phyloP scores from a whole-genome alignment of 2,329 filamentous ascomycete genomes.

The Ilyonectria robusta region DNA sequence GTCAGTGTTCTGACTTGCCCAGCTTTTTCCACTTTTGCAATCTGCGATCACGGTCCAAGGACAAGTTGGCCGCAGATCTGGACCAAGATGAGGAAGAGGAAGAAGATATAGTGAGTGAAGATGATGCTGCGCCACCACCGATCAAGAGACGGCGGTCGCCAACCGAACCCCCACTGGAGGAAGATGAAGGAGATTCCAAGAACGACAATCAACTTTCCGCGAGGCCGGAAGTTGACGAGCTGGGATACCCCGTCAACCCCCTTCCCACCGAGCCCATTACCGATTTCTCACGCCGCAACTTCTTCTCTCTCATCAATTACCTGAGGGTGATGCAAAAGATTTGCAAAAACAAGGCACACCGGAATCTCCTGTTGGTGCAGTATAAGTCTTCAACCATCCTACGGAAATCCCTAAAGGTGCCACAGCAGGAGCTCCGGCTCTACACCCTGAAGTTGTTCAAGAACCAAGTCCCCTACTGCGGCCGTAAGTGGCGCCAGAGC shows the following conservation, averaged over 20 bases:
- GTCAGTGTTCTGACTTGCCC: slow-evolving; percentile 25
- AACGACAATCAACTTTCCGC: slow-evolving; percentile 53
- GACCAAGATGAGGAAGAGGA: slow-evolving; percentile 54
- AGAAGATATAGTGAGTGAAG: slow-evolving; percentile 69
- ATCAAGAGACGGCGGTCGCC: slow-evolving; percentile 74
- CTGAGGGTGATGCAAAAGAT: slow-evolving; percentile 97
- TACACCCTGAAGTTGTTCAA: slow-evolving; percentile 99
- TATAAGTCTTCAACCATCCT: slow-evolving; percentile 96
- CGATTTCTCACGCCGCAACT: slow-evolving; percentile 92
- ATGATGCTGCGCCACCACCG: slow-evolving; percentile 88
- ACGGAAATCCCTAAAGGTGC: slow-evolving; percentile 91
- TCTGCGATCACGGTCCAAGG: slow-evolving; percentile 68
- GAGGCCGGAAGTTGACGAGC: slow-evolving; percentile 82
- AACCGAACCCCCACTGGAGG: slow-evolving; percentile 50
- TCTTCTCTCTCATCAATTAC: slow-evolving; percentile 96
- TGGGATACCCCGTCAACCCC: slow-evolving; percentile 83
- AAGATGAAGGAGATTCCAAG: slow-evolving; percentile 48
- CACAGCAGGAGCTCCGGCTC: slow-evolving; percentile 87
- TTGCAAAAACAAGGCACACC: slow-evolving; percentile 94
- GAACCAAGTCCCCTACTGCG: slow-evolving; percentile 97
- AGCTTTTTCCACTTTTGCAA: slow-evolving; percentile 96
- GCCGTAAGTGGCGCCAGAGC: slow-evolving; percentile 95
- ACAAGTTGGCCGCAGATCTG: slow-evolving; percentile 52
- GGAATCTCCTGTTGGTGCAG: slow-evolving; percentile 92
- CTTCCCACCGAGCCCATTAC: slow-evolving; percentile 85